phyloP scores from a whole-genome alignment of 1,284 basidiomycete genomes.

The Singerocomus rubriflavus region DNA sequence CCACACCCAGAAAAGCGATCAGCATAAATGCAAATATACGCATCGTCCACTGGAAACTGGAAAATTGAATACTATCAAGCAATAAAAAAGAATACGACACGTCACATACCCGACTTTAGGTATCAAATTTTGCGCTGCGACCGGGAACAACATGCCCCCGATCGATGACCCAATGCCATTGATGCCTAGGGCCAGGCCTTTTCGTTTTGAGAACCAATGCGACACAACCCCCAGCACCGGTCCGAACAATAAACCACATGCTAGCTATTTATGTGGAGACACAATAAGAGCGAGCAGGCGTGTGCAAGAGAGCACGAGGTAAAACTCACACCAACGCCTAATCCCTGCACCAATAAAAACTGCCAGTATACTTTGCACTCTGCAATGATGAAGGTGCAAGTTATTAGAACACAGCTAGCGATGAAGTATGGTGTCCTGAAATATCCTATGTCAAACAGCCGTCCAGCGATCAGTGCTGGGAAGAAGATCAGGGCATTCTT shows the following conservation, averaged over 20 bases:
- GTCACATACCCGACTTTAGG: conserved; percentile 35
- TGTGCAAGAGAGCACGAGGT: background rate
- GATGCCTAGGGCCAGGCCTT: too few relatives aligned
- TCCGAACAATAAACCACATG: conserved; percentile 38
- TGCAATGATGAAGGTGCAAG: conserved; percentile 44
- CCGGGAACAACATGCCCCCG: too few relatives aligned
- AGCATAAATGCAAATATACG: conserved; percentile 46
- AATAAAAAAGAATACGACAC: too few relatives aligned
- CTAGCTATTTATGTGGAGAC: conserved; percentile 5
- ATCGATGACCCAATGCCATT: conserved; percentile 37
- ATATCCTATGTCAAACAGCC: too few relatives aligned
- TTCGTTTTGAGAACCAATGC: conserved; percentile 42
- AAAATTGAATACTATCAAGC: too few relatives aligned
- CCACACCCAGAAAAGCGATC: conserved; percentile 34
- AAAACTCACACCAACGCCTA: conserved; percentile 36
- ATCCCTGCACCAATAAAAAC: conserved; percentile 45
- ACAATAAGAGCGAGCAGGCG: background rate
- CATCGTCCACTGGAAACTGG: conserved; percentile 44
- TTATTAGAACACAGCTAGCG: conserved; percentile 39
- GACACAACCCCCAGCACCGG: conserved; percentile 39
- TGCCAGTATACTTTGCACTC: conserved; percentile 46
- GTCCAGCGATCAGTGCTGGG: conserved; percentile 15
- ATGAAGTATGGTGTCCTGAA: too few relatives aligned
- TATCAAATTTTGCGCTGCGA: conserved; percentile 38
- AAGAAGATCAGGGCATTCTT: conserved; percentile 40